Evolutionary conservation across 148 eudicot species (phyloP), one percentile per base, ranked within the genome.

Genomic region (Cornus suecica): DNA sequence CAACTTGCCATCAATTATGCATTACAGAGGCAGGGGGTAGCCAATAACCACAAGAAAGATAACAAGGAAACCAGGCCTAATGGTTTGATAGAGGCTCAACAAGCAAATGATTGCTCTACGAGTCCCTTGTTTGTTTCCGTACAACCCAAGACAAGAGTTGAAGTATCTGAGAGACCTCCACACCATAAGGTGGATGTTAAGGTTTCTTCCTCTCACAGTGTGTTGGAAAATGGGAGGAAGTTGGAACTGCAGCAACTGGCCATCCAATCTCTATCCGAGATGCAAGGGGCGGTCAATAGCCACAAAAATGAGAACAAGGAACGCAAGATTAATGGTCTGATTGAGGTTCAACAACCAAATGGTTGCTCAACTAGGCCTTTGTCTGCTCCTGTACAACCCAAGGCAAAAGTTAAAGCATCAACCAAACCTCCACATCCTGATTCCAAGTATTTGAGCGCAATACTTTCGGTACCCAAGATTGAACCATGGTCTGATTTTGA

Each of bases 361-460:
- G 34, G 69, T 67, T 56, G 4, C 30, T 73, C 77, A 15, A 63
- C 14, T 7, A 75, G 68, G 61, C 79, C 77, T 29, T 69, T 25
- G 48, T 69, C 77, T n/a, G 54, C 54, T 77, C 24, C 83, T 72
- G 41, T 42, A 10, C 72, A 34, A 34, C 31, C 27, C 10, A 75
- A 74, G 54, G 76, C 70, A 37, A 76, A 24, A 69, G 52, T 76
- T 78, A 65, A 71, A 60, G 60, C 83, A 54, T 75, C 73, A 79
- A 24, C 37, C 41, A 88, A 79, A 58, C 82, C 74, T 66, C 80
- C 84, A 58, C 90, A 88, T 81, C 89, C 85, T 0, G 88, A 85
- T 80, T 75, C 74, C 66, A 85, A 89, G 80, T 87, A 80, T 67
- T 76, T 85, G 75, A 83, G 76, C 67, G 67, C 78, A 48, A 83